Evolutionary conservation across 345 rosid species (phyloP).

Genomic region (Trapa incisa): DNA sequence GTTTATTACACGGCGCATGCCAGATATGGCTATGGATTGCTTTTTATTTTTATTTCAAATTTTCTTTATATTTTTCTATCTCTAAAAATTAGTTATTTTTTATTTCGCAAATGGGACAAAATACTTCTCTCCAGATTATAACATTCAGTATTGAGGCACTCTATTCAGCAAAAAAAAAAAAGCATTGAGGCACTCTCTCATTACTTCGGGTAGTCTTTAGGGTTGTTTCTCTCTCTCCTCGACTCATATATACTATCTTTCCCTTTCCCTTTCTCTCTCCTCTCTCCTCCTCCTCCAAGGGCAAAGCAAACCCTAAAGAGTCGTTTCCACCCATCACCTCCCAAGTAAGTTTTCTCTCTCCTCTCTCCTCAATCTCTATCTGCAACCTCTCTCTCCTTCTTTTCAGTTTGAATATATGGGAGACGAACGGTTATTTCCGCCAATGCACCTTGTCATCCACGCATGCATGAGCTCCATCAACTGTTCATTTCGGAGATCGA

Average conservation of each 20-base stretch:
- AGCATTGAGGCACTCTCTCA: background rate
- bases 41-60: background rate
- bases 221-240: background rate
- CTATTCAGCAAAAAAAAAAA: background rate
- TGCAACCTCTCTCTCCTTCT: slow-evolving; percentile 23
- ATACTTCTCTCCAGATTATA: background rate
- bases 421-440: slow-evolving; percentile 35
- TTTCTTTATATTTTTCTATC: background rate
- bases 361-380: slow-evolving; percentile 32
- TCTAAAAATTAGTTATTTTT: too few relatives aligned
- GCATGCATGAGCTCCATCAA: background rate
- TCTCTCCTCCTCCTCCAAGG: slow-evolving; percentile 28
- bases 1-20: too few relatives aligned
- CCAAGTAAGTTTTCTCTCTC: slow-evolving; percentile 86
- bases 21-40: background rate
- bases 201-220: background rate
- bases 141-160: background rate
- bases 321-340: slow-evolving; percentile 43
- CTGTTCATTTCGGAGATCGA: background rate
- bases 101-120: background rate
- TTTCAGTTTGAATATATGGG: slow-evolving; percentile 34
- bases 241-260: too few relatives aligned
- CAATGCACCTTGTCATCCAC: slow-evolving; percentile 14
- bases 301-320: slow-evolving; percentile 54
- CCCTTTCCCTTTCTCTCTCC: slow-evolving; percentile 17